Evolutionary conservation across 2,329 filamentous ascomycete species (phyloP).

Genomic region (Metarhizium sp.): DNA sequence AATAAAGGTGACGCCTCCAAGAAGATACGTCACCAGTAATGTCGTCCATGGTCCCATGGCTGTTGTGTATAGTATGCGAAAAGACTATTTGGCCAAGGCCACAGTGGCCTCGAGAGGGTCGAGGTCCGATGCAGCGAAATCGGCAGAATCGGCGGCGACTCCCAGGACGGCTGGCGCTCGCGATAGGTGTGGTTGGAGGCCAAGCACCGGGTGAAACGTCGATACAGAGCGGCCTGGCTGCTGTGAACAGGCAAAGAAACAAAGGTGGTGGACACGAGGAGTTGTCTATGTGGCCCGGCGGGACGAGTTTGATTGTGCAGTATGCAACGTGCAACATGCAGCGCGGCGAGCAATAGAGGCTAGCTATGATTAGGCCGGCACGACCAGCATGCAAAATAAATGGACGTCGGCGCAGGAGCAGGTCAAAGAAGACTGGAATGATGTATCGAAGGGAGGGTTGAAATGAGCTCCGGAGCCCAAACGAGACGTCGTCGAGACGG

Average conservation of each 20-base stretch:
- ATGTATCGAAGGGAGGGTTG: background rate
- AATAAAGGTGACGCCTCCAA: conserved; percentile 82
- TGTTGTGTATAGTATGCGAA: background rate
- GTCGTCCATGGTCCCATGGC: conserved; percentile 42
- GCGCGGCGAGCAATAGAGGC: background rate
- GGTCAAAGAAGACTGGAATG: background rate
- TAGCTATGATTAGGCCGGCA: background rate
- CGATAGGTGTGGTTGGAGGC: background rate
- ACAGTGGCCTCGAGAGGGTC: background rate
- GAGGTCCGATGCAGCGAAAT: background rate
- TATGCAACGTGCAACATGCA: background rate
- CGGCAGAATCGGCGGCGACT: background rate
- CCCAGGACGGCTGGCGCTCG: background rate
- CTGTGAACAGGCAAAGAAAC: background rate
- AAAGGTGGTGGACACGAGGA: background rate
- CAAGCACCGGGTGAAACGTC: background rate
- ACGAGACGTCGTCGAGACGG: background rate
- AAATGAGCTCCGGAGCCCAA: background rate
- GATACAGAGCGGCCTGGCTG: background rate
- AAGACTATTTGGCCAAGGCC: background rate
- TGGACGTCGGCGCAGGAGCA: too few relatives aligned
- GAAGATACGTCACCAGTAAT: conserved; percentile 67
- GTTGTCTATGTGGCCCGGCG: background rate
- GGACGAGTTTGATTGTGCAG: background rate
- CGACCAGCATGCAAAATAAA: background rate